Evolutionary conservation across 1,284 basidiomycete genomes (phyloP).

Genomic region (Ustilago cynodontis): DNA sequence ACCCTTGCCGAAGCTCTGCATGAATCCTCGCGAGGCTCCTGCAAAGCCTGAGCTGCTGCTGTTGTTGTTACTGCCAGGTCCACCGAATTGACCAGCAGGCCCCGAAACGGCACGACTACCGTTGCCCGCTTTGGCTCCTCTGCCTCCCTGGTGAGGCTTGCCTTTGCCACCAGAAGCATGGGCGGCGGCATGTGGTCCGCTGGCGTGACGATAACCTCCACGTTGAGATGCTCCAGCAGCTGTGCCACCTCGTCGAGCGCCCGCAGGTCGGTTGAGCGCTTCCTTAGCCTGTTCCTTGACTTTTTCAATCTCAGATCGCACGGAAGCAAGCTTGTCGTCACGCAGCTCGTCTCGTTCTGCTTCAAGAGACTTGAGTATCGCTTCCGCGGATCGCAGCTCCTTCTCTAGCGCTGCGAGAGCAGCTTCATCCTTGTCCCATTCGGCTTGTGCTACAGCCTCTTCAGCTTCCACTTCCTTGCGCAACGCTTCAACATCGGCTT

Average conservation of each 20-base stretch:
- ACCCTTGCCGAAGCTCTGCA: conserved; percentile 49
- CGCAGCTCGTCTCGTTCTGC: conserved; percentile 44
- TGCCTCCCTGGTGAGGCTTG: conserved; percentile 29
- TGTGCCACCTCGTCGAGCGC: conserved; percentile 32
- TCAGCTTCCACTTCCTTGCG: conserved; percentile 43
- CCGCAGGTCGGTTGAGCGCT: conserved; percentile 23
- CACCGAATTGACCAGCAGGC: conserved; percentile 37
- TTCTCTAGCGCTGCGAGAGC: conserved; percentile 45
- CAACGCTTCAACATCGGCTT: conserved; percentile 29
- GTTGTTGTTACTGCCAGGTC: conserved; percentile 12
- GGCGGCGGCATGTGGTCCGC: conserved; percentile 30
- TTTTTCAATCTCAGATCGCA: conserved; percentile 44
- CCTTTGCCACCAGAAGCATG: conserved; percentile 24
- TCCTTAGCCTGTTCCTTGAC: conserved; percentile 42
- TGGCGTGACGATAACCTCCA: conserved; percentile 45
- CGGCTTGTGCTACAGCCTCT: conserved; percentile 37
- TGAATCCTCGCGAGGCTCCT: conserved; percentile 38
- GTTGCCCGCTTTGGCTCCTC: conserved; percentile 36
- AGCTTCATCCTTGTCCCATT: conserved; percentile 47
- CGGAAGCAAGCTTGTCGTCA: conserved; percentile 37
- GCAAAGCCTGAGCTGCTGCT: conserved; percentile 26
- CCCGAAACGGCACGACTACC: conserved; percentile 44
- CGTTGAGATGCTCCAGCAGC: conserved; percentile 28
- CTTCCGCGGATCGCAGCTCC: conserved; percentile 41
- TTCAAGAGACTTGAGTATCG: conserved; percentile 31